Evolutionary conservation across 129 eudicot species (phyloP), one percentile per base, ranked within the genome.

Genomic region (Saussurea involucrata): DNA sequence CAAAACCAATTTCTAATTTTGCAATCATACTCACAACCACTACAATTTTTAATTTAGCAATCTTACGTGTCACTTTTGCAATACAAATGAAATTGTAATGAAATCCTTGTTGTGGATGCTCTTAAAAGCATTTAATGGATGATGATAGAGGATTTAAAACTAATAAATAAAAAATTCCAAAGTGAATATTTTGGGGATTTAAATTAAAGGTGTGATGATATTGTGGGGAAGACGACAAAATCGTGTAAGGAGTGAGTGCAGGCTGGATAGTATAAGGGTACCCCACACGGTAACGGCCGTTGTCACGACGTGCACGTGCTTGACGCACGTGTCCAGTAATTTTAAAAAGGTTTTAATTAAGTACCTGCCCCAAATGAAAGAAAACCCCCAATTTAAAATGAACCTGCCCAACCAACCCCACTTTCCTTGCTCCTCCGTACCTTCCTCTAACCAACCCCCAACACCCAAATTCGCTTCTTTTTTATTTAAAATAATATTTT

Each of bases 231-330:
- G 53, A 55, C 21, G 67, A 33, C 27, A 65, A 33, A 31, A 36
- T 32, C 49, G 17, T 42, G 66, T 71, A 63, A 66, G 76, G 78
- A 71, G 68, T 79, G 78, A 75, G 87, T 63, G 77, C 88, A 86
- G 86, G 49, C 90, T 83, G 90, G 78, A 68, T 53, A 53, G 86
- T 80, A 68, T 53, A 53, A 75, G 20, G 65, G 85, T 74, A 25
- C 73, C 88, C 83, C 78, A 58, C 72, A 70, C 83, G 84, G 69
- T 77, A 78, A 76, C 84, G 88, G 80, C 80, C 49, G 71, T 72
- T 53, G 71, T 73, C 53, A 68, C 83, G 69, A 66, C 72, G 32
- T 74, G 28, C 87, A 83, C 90, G 87, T 83, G 84, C 77, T 82
- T 6, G 31, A 70, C 83, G 81, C 81, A 77, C 81, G 86, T 73